phyloP scores from a whole-genome alignment of 345 rosid species.

The Camelina laxa region DNA sequence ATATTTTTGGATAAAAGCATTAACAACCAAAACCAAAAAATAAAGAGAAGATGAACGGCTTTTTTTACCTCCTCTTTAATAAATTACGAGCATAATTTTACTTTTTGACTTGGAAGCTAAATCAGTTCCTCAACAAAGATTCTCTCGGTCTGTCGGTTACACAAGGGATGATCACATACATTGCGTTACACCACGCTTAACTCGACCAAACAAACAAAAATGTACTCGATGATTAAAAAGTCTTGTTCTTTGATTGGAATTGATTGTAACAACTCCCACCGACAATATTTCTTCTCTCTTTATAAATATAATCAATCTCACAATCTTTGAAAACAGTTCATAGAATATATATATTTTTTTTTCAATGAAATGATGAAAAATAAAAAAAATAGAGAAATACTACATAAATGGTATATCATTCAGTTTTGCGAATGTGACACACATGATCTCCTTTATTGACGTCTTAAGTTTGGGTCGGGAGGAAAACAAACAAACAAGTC shows the following conservation, averaged over 20 bases:
- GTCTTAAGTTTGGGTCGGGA: not conserved
- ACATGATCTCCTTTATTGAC: slow-evolving; percentile 32
- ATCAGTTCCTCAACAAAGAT: not conserved
- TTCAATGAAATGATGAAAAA: not conserved
- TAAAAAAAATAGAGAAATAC: not conserved
- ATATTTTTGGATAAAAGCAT: no score
- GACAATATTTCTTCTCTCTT: not conserved
- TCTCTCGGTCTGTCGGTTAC: slow-evolving; percentile 32
- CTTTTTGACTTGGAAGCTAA: no score
- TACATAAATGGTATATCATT: not conserved
- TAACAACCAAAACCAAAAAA: no score
- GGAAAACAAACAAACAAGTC: not conserved
- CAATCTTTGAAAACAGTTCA: not conserved
- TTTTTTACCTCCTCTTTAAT: no score
- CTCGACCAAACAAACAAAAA: not conserved
- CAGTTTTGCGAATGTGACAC: slow-evolving; percentile 9
- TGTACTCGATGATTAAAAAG: not conserved
- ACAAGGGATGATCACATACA: slow-evolving; percentile 20
- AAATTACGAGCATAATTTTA: no score
- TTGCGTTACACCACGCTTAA: slow-evolving; percentile 8
- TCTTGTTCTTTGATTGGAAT: slow-evolving; percentile 2
- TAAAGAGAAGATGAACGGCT: no score
- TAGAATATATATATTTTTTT: no score
- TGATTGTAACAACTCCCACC: slow-evolving; percentile 34
- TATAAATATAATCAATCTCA: not conserved